A percentile compares a stretch with the other conserved stretches of the same genome.
phyloP scores from a whole-genome alignment of 495 filamentous ascomycete genomes.

The Chaetomium fimeti region DNA sequence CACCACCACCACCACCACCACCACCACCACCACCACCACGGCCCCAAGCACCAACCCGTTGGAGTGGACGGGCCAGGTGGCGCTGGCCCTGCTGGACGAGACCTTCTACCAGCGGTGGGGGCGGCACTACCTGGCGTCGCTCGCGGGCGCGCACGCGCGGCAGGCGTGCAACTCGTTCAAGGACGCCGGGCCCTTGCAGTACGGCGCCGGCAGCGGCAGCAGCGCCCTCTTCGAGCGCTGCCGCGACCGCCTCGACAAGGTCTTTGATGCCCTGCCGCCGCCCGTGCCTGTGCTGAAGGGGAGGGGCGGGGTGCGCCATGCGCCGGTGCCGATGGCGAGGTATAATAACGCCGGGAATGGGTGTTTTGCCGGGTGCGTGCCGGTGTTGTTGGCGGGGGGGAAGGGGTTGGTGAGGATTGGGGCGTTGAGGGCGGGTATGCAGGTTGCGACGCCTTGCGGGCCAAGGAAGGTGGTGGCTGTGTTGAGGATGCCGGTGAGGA shows the following conservation, averaged over 20 bases:
- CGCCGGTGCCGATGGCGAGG: slow-evolving; percentile 29
- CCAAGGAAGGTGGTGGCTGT: slow-evolving; percentile 38
- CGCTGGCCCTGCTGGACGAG: slow-evolving; percentile 32
- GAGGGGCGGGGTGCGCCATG: no score
- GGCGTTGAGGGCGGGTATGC: slow-evolving; percentile 34
- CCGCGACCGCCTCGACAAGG: slow-evolving; percentile 39
- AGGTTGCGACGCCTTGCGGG: slow-evolving; percentile 42
- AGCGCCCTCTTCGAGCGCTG: slow-evolving; percentile 42
- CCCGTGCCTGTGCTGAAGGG: no score
- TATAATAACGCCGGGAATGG: slow-evolving; percentile 31
- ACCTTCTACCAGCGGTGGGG: slow-evolving; percentile 43
- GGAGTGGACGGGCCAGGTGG: slow-evolving; percentile 38
- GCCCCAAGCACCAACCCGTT: neutral
- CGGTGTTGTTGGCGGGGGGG: slow-evolving; percentile 33
- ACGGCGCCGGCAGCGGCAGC: slow-evolving; percentile 34
- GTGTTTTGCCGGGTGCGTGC: slow-evolving; percentile 42
- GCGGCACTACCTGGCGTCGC: slow-evolving; percentile 46
- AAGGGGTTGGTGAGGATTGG: slow-evolving; percentile 23
- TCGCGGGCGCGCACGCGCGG: slow-evolving; percentile 43
- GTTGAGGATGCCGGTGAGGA: slow-evolving; percentile 37
- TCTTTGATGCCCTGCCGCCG: slow-evolving; percentile 43
- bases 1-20: neutral
- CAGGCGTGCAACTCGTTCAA: slow-evolving; percentile 51
- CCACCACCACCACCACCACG: neutral
- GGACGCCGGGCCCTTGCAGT: slow-evolving; percentile 46